Evolutionary conservation across 139 green algal genomes (phyloP).

Genomic region (Auxenochlorella protothecoides): DNA sequence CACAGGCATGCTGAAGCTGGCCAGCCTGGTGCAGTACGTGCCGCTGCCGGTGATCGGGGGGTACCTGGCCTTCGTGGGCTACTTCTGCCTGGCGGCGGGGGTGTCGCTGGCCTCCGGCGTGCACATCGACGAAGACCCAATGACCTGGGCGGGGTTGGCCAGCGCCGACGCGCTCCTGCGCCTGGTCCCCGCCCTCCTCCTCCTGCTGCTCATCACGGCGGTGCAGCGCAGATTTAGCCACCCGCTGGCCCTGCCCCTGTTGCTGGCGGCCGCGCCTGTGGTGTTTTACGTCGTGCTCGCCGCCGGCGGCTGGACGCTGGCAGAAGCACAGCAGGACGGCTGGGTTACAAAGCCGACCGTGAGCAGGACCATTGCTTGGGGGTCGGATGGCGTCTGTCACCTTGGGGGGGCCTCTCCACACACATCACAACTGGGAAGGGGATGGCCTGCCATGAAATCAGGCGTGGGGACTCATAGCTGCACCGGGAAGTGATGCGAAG

Average conservation of each 20-base stretch:
- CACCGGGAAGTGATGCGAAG: too few species aligned
- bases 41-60: constrained; percentile 64
- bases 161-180: constrained; percentile 30
- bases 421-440: too few species aligned
- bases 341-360: constrained; percentile 41
- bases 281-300: constrained; percentile 18
- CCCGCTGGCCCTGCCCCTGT: constrained; percentile 46
- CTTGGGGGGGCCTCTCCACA: too few species aligned
- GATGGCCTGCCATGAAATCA: too few species aligned
- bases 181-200: constrained; percentile 37
- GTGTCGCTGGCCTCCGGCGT: constrained; percentile 7
- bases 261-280: constrained; percentile 38
- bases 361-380: too few species aligned
- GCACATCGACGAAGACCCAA: constrained; percentile 8
- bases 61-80: constrained; percentile 39
- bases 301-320: constrained; percentile 22
- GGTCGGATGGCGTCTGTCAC: too few species aligned
- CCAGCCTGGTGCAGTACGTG: constrained; percentile 64
- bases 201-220: constrained; percentile 23
- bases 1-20: constrained; percentile 45
- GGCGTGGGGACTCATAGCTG: too few species aligned
- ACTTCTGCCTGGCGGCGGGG: constrained; percentile 50
- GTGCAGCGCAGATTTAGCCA: constrained; percentile 21
- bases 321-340: constrained; percentile 35
- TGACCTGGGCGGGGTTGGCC: constrained; percentile 31